phyloP scores from a whole-genome alignment of 768 basidiomycete genomes.

The Pholiota conissans region DNA sequence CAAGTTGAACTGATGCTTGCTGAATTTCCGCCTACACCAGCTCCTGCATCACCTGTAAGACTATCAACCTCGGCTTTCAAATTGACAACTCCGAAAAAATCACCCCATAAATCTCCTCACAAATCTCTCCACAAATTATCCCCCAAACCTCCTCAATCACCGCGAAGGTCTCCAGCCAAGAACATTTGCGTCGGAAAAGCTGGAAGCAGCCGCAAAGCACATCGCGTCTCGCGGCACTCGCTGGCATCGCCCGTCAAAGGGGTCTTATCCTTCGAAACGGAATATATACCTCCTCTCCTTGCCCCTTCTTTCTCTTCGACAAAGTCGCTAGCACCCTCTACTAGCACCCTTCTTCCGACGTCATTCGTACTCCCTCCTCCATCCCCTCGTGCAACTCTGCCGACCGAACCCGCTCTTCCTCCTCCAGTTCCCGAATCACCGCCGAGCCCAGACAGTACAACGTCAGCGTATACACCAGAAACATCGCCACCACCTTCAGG shows the following conservation, averaged over 20 bases:
- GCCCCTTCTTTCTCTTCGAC: slow-evolving; percentile 27
- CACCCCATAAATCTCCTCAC: slow-evolving; percentile 33
- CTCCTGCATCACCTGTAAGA: slow-evolving; percentile 23
- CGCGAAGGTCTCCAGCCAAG: slow-evolving; percentile 22
- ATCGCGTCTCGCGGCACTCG: slow-evolving; percentile 47
- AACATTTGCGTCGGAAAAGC: slow-evolving; percentile 46
- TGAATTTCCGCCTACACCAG: slow-evolving; percentile 50
- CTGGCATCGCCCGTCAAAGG: slow-evolving; percentile 34
- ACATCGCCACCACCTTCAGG: slow-evolving; percentile 14
- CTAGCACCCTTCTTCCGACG: slow-evolving; percentile 55
- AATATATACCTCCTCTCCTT: slow-evolving; percentile 36
- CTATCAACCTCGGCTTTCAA: slow-evolving; percentile 10
- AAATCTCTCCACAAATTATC: slow-evolving; percentile 31
- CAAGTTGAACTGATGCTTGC: slow-evolving; percentile 62
- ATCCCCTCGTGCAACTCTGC: slow-evolving; percentile 67
- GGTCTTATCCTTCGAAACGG: slow-evolving; percentile 40
- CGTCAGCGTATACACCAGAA: slow-evolving; percentile 9
- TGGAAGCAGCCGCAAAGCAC: slow-evolving; percentile 42
- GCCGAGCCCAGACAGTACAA: slow-evolving; percentile 1
- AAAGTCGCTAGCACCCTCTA: slow-evolving; percentile 29
- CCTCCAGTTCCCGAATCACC: slow-evolving; percentile 8
- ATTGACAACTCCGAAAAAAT: slow-evolving; percentile 28
- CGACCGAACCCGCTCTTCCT: slow-evolving; percentile 45
- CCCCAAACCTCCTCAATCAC: slow-evolving; percentile 26
- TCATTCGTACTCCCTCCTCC: slow-evolving; percentile 80